Conservation (phyloP, 768 basidiomycete species). For the Cystobasidium ongulense region DNA sequence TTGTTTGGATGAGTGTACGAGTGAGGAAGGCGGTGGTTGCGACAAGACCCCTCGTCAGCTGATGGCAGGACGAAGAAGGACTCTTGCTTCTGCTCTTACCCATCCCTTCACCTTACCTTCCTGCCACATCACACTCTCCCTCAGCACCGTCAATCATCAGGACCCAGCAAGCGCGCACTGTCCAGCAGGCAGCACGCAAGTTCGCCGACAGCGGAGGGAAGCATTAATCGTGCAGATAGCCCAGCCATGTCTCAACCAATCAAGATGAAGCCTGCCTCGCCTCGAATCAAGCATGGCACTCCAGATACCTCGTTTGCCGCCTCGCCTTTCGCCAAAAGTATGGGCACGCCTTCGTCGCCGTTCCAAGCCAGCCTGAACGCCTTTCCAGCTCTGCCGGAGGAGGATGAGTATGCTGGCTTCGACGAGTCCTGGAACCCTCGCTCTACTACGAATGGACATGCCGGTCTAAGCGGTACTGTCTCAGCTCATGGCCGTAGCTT, state of each 20-base stretch:
- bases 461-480: not conserved
- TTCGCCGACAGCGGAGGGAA: too few relatives aligned
- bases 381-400: slow-evolving; percentile 5
- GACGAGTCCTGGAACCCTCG: not conserved
- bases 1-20: too few relatives aligned
- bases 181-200: not conserved
- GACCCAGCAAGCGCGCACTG: not conserved
- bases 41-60: too few relatives aligned
- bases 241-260: not conserved
- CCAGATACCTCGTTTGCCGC: not conserved
- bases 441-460: not conserved
- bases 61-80: not conserved
- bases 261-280: not conserved
- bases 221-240: too few relatives aligned
- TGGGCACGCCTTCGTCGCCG: slow-evolving; percentile 10
- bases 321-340: not conserved
- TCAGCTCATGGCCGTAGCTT: not conserved
- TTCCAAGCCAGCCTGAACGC: slow-evolving; percentile 8
- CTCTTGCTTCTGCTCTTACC: too few relatives aligned
- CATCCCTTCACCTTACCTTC: too few relatives aligned
- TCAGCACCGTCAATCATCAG: not conserved
- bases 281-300: not conserved
- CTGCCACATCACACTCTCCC: not conserved
- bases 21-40: not conserved
- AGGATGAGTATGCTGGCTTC: not conserved